Conservation (phyloP, 1,284 basidiomycete species). For the Cutaneotrichosporon spelunceum region DNA sequence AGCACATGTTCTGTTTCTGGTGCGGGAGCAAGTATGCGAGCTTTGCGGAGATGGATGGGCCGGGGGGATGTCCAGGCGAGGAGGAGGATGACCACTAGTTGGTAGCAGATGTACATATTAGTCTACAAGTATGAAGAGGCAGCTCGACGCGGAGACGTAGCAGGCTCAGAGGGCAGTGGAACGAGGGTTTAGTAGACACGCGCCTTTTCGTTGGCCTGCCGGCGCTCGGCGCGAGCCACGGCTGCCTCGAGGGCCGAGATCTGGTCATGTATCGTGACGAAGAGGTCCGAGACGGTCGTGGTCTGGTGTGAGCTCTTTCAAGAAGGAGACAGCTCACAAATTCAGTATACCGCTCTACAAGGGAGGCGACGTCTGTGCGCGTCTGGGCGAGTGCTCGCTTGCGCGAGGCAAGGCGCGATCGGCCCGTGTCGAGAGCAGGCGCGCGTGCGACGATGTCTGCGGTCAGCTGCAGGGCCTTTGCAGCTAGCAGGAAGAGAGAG, state of each 20-base stretch:
- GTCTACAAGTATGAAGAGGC: background rate
- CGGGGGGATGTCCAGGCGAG: constrained; percentile 50
- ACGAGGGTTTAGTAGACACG: constrained; percentile 29
- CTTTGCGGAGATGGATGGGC: constrained; percentile 48
- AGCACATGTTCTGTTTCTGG: constrained; percentile 51
- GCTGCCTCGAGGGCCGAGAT: constrained; percentile 38
- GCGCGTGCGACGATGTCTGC: constrained; percentile 34
- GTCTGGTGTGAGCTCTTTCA: constrained; percentile 28
- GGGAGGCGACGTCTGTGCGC: constrained; percentile 27
- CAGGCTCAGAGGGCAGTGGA: too few species aligned
- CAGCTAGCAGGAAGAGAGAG: background rate
- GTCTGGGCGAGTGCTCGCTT: constrained; percentile 22
- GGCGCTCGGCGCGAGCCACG: constrained; percentile 33
- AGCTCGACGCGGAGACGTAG: too few species aligned
- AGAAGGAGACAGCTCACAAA: constrained; percentile 30
- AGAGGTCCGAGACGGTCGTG: constrained; percentile 42
- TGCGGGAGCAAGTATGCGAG: constrained; percentile 43
- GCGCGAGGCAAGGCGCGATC: constrained; percentile 15
- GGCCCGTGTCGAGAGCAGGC: constrained; percentile 23
- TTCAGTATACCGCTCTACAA: constrained; percentile 38
- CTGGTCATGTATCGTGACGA: constrained; percentile 41
- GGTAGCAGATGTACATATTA: background rate
- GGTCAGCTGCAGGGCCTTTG: constrained; percentile 1
- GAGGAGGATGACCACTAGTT: constrained; percentile 51
- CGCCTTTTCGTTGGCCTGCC: constrained; percentile 30